Percentiles rank a stretch among this genome's conserved stretches.
These are phyloP conservation scores for Ceratorhiza oryzae-sativae DNA, from an alignment of 1,284 basidiomycete genomes.

Conservation along the genomic window DNA sequence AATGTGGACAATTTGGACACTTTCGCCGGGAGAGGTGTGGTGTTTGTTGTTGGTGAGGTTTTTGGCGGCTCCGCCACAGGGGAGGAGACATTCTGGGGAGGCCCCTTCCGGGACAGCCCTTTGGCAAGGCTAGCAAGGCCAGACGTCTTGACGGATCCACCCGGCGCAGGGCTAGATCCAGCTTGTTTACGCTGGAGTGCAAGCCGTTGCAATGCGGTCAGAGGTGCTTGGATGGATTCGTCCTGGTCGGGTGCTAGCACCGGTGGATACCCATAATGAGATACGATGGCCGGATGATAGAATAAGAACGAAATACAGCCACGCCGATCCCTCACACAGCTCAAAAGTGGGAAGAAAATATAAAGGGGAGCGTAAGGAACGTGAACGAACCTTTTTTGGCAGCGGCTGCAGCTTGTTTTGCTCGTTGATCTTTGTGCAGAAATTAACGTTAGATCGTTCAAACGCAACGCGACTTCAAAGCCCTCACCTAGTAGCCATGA, in stretches of 20 bases:
- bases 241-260: slow-evolving; percentile 25
- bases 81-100: slow-evolving; percentile 42
- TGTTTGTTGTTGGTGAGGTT: slow-evolving; percentile 5
- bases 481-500: slow-evolving; percentile 73
- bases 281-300: not conserved
- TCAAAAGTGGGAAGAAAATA: slow-evolving; percentile 18
- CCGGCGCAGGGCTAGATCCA: not conserved
- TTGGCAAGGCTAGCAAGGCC: slow-evolving; percentile 17
- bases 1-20: slow-evolving; percentile 38
- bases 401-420: slow-evolving; percentile 42
- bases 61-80: slow-evolving; percentile 25
- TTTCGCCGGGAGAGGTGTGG: slow-evolving; percentile 22
- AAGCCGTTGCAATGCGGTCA: slow-evolving; percentile 74
- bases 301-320: not conserved
- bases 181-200: slow-evolving; percentile 56
- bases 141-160: slow-evolving; percentile 16
- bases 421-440: slow-evolving; percentile 11
- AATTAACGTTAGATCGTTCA: not conserved
- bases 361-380: slow-evolving; percentile 40
- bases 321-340: not conserved
- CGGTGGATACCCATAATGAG: slow-evolving; percentile 16
- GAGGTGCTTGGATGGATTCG: slow-evolving; percentile 62
- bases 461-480: slow-evolving; percentile 33
- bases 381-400: slow-evolving; percentile 78
- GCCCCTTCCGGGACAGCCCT: slow-evolving; percentile 33